Evolutionary conservation across 164 flowering plant species (phyloP).

Genomic region (Vitis amurensis): DNA sequence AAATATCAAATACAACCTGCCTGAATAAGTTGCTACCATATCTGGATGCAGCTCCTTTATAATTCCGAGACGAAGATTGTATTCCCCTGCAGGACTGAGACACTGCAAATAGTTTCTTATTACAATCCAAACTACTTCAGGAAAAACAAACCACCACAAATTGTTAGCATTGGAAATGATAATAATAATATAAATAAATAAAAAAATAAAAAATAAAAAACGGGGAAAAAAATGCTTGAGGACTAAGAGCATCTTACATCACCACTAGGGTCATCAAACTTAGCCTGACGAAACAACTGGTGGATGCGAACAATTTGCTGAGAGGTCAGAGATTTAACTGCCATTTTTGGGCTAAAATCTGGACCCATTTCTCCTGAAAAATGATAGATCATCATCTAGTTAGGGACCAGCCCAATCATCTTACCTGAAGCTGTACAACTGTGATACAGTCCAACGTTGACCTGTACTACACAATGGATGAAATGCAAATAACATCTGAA

Average conservation of each 20-base stretch:
- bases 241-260: slow-evolving; percentile 52
- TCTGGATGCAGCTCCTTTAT: slow-evolving; percentile 98
- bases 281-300: slow-evolving; percentile 98
- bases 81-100: slow-evolving; percentile 99
- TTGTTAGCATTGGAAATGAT: background rate
- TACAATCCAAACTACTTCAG: background rate
- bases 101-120: slow-evolving; percentile 50
- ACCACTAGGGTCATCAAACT: slow-evolving; percentile 98
- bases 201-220: background rate
- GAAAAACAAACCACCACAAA: no score
- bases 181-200: background rate
- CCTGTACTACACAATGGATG: no score
- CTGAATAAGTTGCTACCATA: slow-evolving; percentile 96
- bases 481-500: no score
- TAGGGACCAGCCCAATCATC: background rate
- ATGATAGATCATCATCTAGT: slow-evolving; percentile 1
- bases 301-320: slow-evolving; percentile 97
- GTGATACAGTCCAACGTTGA: background rate
- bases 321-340: slow-evolving; percentile 82
- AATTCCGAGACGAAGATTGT: slow-evolving; percentile 95
- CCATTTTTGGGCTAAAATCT: slow-evolving; percentile 80
- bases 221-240: background rate
- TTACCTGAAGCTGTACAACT: background rate
- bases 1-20: slow-evolving; percentile 61
- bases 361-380: slow-evolving; percentile 96